Evolutionary conservation across 176 grass and related monocot species (phyloP).

Genomic region (Aegilops umbellulata): DNA sequence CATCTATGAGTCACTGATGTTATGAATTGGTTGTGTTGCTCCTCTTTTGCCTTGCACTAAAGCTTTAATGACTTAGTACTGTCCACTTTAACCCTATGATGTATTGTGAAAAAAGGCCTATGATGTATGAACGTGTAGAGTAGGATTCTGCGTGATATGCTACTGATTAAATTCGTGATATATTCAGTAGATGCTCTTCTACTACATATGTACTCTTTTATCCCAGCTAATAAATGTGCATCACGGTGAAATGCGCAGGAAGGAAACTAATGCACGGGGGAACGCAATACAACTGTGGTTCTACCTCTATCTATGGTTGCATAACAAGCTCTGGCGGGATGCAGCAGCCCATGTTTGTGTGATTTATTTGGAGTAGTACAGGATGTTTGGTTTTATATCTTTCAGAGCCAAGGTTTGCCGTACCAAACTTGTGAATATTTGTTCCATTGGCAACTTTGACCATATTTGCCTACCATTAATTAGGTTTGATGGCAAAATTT

Average conservation of each 20-base stretch:
- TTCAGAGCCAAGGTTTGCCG: not conserved
- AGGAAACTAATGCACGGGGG: not conserved
- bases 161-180: not conserved
- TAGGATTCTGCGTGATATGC: not conserved
- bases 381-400: not conserved
- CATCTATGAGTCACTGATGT: not conserved
- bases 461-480: not conserved
- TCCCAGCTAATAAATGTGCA: not conserved
- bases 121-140: not conserved
- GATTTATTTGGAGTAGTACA: not conserved
- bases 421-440: not conserved
- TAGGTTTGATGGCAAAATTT: not conserved
- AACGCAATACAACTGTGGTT: not conserved
- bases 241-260: conserved; percentile 22
- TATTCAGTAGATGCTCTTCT: not conserved
- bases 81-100: not conserved
- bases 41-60: not conserved
- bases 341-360: not conserved
- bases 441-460: not conserved
- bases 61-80: not conserved
- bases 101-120: not conserved
- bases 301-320: not conserved
- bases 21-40: not conserved
- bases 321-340: not conserved
- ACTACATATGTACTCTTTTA: not conserved